Conservation (phyloP, 2,329 filamentous ascomycete genomes). For the Cryphonectria japonica region DNA sequence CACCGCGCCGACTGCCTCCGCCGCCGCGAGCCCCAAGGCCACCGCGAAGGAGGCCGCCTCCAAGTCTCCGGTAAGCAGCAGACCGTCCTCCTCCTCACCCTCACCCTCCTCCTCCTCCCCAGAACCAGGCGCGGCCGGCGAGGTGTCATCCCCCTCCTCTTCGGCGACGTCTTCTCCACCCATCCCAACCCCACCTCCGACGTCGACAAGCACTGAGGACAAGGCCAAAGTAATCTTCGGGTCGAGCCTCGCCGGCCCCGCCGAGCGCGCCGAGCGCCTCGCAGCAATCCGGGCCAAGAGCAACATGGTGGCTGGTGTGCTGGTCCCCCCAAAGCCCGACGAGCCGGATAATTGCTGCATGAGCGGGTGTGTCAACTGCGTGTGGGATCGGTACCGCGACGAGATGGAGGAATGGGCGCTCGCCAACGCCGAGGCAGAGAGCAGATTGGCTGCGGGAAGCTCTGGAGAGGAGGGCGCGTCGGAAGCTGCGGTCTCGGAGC, state of each 20-base stretch:
- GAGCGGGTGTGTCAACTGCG: slow-evolving; percentile 97
- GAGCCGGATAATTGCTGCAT: slow-evolving; percentile 99
- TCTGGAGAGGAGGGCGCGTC: slow-evolving; percentile 12
- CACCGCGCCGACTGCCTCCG: slow-evolving; percentile 22
- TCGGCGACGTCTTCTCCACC: slow-evolving; percentile 40
- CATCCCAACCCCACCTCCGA: slow-evolving; percentile 45
- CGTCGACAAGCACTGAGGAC: slow-evolving; percentile 50
- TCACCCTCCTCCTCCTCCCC: slow-evolving; percentile 17
- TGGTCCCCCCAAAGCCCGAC: slow-evolving; percentile 79
- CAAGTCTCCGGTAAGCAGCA: slow-evolving; percentile 26
- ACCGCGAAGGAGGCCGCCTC: slow-evolving; percentile 28
- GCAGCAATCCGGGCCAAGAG: slow-evolving; percentile 62
- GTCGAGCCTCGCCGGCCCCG: slow-evolving; percentile 74
- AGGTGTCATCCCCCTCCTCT: slow-evolving; percentile 32
- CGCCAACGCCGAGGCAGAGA: slow-evolving; percentile 65
- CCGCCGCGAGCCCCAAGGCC: slow-evolving; percentile 27
- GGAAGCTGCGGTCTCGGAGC: not conserved
- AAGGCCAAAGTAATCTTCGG: slow-evolving; percentile 77
- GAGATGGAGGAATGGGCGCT: slow-evolving; percentile 88
- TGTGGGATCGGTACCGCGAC: slow-evolving; percentile 90
- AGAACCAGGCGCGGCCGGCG: not conserved
- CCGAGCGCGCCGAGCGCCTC: slow-evolving; percentile 65
- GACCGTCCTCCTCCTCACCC: slow-evolving; percentile 3
- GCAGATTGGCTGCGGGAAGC: slow-evolving; percentile 49
- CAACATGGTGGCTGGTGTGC: slow-evolving; percentile 73